phyloP scores from a whole-genome alignment of 257 asterid genomes.

The Echium plantagineum region DNA sequence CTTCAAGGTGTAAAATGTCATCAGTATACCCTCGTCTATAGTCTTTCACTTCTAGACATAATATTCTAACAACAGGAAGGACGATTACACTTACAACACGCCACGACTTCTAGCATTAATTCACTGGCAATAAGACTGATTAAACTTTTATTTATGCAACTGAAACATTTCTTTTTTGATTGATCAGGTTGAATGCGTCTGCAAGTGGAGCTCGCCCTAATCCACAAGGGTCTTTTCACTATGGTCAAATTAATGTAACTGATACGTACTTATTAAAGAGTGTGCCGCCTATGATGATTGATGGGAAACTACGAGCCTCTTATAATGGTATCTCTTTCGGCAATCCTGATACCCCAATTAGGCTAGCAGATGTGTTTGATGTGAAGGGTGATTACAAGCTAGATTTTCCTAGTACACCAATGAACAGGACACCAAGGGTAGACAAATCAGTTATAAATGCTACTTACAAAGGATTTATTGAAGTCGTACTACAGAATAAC shows the following conservation, averaged over 20 bases:
- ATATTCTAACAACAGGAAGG: no score
- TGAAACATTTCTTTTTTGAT: neutral
- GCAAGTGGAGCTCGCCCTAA: slow-evolving; percentile 99
- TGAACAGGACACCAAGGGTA: slow-evolving; percentile 35
- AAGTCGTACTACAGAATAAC: slow-evolving; percentile 72
- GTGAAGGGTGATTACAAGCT: slow-evolving; percentile 81
- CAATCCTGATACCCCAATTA: slow-evolving; percentile 69
- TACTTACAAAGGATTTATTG: slow-evolving; percentile 85
- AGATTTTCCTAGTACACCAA: slow-evolving; percentile 65
- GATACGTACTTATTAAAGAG: slow-evolving; percentile 48
- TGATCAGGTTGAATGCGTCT: slow-evolving; percentile 62
- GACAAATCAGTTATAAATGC: slow-evolving; percentile 69
- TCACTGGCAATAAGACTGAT: no score
- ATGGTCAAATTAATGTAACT: slow-evolving; percentile 74
- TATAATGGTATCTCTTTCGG: slow-evolving; percentile 72
- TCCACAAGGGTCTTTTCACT: slow-evolving; percentile 95
- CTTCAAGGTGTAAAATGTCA: no score
- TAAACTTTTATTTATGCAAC: neutral
- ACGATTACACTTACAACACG: no score
- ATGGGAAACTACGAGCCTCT: slow-evolving; percentile 59
- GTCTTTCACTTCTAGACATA: neutral
- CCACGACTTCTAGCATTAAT: neutral
- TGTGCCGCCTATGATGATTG: slow-evolving; percentile 38
- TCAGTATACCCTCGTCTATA: neutral
- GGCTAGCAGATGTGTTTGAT: slow-evolving; percentile 61